These are phyloP conservation scores for Sporormia fimetaria DNA, from an alignment of 495 filamentous ascomycete species.

Conservation along the genomic window DNA sequence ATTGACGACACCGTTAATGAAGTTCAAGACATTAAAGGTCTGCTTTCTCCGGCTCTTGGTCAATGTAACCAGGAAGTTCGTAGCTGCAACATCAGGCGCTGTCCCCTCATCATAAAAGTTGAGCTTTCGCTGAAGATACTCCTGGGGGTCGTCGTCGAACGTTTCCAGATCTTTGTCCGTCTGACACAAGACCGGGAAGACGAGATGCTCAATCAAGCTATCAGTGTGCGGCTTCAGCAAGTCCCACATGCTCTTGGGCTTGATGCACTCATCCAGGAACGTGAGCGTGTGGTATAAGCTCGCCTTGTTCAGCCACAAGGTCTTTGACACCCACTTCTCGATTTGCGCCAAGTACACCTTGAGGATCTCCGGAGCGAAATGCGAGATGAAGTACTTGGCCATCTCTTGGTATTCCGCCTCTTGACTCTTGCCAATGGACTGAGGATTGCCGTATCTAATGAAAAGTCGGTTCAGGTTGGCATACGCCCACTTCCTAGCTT, in stretches of 20 bases:
- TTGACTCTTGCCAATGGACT: slow-evolving; percentile 53
- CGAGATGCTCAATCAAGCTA: slow-evolving; percentile 78
- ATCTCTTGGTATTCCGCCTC: slow-evolving; percentile 62
- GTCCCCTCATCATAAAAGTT: slow-evolving; percentile 98
- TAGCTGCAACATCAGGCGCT: slow-evolving; percentile 89
- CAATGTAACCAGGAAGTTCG: slow-evolving; percentile 87
- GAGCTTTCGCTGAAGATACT: slow-evolving; percentile 91
- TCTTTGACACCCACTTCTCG: slow-evolving; percentile 92
- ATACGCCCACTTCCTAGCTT: slow-evolving; percentile 99
- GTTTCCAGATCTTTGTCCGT: slow-evolving; percentile 86
- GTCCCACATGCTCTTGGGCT: slow-evolving; percentile 93
- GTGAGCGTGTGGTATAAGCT: slow-evolving; percentile 84
- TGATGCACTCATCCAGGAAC: slow-evolving; percentile 93
- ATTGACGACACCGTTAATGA: slow-evolving; percentile 88
- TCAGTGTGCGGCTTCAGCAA: slow-evolving; percentile 87
- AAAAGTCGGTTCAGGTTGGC: slow-evolving; percentile 82
- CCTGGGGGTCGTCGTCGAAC: slow-evolving; percentile 85
- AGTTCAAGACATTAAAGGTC: slow-evolving; percentile 83
- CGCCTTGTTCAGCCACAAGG: slow-evolving; percentile 87
- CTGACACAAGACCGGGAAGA: slow-evolving; percentile 92
- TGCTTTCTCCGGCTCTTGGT: slow-evolving; percentile 93
- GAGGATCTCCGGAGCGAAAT: slow-evolving; percentile 89
- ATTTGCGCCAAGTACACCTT: slow-evolving; percentile 86
- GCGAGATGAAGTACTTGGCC: slow-evolving; percentile 77
- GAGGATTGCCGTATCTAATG: slow-evolving; percentile 76